Evolutionary conservation across 2,329 filamentous ascomycete genomes (phyloP), one percentile per base, ranked within the genome.

Genomic region (Diaporthe sp.): DNA sequence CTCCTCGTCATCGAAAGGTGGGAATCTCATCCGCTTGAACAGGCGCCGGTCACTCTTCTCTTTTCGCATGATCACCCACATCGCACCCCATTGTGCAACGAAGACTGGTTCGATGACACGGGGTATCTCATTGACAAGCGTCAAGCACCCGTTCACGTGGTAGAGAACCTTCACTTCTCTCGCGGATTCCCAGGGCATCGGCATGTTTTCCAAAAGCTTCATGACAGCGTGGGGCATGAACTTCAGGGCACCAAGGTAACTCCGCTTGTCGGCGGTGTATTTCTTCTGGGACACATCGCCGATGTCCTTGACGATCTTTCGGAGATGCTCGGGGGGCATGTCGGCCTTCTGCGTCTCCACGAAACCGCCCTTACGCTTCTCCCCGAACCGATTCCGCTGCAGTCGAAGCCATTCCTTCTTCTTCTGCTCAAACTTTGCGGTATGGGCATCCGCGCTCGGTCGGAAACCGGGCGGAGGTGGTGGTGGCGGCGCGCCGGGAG

Each of bases 211-310:
- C 73, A 99, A 85, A 32, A 99, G 89, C 87, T 99, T 99, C 86
- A 99, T 86, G 15, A 99, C 97, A 8, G 97, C 97, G 82, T 99
- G 97, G 1, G 97, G 97, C 97, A 99, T 99, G 86, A 98, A 99
- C 86, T 99, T 99, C 77, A 99, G 86, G 44, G 97, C 97, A 76
- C 97, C 97, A 63, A 99, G 89, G 83, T 99, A 99, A 85, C 96
- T 98, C 78, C 97, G 92, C 89, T 99, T 99, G 87, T 99, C 97
- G 81, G 94, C 98, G 78, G 95, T 98, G 87, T 98, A 99, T 84
- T 98, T 98, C 88, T 98, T 98, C 85, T 99, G 97, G 71, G 96
- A 98, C 68, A 99, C 96, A 88, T 99, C 97, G 79, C 97, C 97
- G 82, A 99, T 99, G 84, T 99, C 97, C 83, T 94, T 95, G 75